Conservation (phyloP, 345 rosid species). For the Citrus cavaleriei region DNA sequence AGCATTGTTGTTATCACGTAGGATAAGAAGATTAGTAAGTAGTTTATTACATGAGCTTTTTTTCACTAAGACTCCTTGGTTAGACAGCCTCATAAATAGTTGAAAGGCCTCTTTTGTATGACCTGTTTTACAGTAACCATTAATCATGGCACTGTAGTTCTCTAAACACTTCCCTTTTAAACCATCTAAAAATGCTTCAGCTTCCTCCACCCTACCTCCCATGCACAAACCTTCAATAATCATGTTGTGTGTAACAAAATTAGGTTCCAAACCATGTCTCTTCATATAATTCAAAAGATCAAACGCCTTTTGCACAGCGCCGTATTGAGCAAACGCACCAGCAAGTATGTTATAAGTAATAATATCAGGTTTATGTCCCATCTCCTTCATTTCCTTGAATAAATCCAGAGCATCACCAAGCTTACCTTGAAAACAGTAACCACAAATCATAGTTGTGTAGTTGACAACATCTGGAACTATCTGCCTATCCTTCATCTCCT, state of each 20-base stretch:
- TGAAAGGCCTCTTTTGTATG: constrained; percentile 39
- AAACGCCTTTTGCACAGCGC: too few relatives aligned
- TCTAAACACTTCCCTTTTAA: constrained; percentile 37
- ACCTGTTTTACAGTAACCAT: constrained; percentile 60
- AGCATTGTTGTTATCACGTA: constrained; percentile 43
- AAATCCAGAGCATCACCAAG: constrained; percentile 44
- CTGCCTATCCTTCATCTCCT: constrained; percentile 51
- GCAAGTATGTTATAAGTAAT: too few relatives aligned
- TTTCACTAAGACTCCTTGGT: constrained; percentile 29
- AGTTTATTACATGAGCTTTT: constrained; percentile 49
- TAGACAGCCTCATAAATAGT: constrained; percentile 29
- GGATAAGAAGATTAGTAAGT: constrained; percentile 39
- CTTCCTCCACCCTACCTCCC: constrained; percentile 22
- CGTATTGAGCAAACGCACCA: too few relatives aligned
- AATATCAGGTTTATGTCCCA: constrained; percentile 47
- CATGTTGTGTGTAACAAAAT: constrained; percentile 40
- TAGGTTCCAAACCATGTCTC: too few relatives aligned
- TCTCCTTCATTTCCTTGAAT: constrained; percentile 47
- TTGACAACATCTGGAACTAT: constrained; percentile 53
- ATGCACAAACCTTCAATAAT: constrained; percentile 71
- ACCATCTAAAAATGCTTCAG: constrained; percentile 46
- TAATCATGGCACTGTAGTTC: constrained; percentile 53
- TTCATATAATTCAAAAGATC: too few relatives aligned
- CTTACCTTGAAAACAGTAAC: constrained; percentile 53
- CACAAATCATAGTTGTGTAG: constrained; percentile 70